These are phyloP conservation scores for Paraleonurus japonicus DNA, from an alignment of 257 asterid genomes.

Conservation along the genomic window DNA sequence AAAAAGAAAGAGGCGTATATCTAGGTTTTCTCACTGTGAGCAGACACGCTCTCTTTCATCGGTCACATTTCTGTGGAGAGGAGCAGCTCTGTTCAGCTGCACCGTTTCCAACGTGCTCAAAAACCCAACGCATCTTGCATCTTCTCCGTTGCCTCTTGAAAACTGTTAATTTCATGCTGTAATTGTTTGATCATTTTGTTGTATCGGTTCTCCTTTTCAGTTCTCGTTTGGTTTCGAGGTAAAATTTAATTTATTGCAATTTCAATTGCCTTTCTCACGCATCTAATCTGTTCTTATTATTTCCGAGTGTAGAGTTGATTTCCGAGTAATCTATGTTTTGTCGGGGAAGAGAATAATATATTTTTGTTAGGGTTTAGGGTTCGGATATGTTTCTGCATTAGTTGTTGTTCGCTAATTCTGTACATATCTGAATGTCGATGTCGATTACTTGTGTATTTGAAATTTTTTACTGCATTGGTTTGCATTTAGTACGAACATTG, in stretches of 20 bases:
- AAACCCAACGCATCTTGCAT: constrained; percentile 27
- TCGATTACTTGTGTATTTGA: background rate
- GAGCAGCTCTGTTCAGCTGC: constrained; percentile 40
- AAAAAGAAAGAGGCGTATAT: background rate
- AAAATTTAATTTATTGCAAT: background rate
- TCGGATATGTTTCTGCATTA: constrained; percentile 13
- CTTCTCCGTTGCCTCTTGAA: background rate
- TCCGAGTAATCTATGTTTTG: background rate
- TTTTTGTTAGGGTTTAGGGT: constrained; percentile 29
- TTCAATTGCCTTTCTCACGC: background rate
- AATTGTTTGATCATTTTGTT: constrained; percentile 3
- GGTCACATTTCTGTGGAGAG: constrained; percentile 34
- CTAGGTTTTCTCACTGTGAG: constrained; percentile 26
- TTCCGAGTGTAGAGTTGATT: background rate
- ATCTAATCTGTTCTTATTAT: background rate
- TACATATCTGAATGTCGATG: background rate
- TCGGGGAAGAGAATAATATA: background rate
- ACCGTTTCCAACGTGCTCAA: constrained; percentile 21
- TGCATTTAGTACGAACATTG: constrained; percentile 4
- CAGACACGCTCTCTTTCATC: constrained; percentile 18
- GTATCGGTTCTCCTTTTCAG: background rate
- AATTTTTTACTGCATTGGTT: constrained; percentile 5
- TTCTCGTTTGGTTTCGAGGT: constrained; percentile 7
- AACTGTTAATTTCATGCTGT: background rate
- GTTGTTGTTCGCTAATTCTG: background rate